Evolutionary conservation across 1,284 basidiomycete genomes (phyloP).

Genomic region (Gyrodon tennesseensis): DNA sequence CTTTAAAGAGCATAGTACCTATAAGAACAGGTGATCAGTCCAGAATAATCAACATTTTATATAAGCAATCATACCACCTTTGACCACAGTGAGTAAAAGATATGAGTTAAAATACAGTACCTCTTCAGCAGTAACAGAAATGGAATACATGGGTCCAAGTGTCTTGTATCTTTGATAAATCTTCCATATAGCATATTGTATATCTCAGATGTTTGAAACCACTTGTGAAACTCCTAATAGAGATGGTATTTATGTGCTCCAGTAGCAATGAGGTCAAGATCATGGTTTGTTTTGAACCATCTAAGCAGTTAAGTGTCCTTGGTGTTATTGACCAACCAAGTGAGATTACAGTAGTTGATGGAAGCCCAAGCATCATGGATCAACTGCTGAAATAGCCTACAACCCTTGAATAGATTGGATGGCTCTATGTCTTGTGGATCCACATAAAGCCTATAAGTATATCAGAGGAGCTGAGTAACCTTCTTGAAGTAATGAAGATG

Average conservation of each 20-base stretch:
- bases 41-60: too few species aligned
- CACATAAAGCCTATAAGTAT: too few species aligned
- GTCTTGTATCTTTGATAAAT: background rate
- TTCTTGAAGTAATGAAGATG: too few species aligned
- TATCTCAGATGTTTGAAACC: constrained; percentile 35
- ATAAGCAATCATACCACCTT: background rate
- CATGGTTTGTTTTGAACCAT: constrained; percentile 49
- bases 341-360: too few species aligned
- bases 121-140: background rate
- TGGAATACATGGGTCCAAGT: background rate
- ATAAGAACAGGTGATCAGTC: too few species aligned
- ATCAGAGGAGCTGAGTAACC: too few species aligned
- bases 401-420: too few species aligned
- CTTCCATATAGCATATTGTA: background rate
- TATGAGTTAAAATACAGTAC: background rate
- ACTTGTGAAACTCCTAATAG: constrained; percentile 50
- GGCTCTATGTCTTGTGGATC: too few species aligned
- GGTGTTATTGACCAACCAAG: constrained; percentile 34
- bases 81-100: constrained; percentile 1
- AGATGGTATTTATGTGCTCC: constrained; percentile 39
- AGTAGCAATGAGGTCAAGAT: constrained; percentile 33
- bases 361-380: too few species aligned
- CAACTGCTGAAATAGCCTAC: too few species aligned
- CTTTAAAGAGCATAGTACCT: too few species aligned
- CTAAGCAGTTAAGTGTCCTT: constrained; percentile 42